Evolutionary conservation across 2,329 filamentous ascomycete genomes (phyloP).

Genomic region (Truncatella angustata): DNA sequence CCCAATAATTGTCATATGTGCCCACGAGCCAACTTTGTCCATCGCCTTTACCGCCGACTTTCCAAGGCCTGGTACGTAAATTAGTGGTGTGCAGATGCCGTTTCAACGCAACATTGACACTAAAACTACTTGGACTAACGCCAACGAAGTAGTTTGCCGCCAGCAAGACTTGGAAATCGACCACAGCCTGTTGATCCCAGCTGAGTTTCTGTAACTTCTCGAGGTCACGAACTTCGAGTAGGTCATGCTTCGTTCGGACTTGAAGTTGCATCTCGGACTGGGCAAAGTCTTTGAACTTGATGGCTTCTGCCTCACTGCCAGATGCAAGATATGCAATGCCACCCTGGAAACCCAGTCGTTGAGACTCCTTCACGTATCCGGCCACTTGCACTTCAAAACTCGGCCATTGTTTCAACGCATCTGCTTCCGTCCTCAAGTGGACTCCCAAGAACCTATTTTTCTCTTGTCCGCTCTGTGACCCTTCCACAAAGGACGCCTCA

Average conservation of each 20-base stretch:
- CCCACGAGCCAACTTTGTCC: conserved; percentile 40
- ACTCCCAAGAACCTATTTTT: conserved; percentile 32
- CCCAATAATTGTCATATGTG: conserved; percentile 41
- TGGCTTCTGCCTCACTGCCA: conserved; percentile 38
- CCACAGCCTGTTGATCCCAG: conserved; percentile 42
- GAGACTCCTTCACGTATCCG: conserved; percentile 34
- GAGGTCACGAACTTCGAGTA: conserved; percentile 26
- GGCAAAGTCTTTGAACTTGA: conserved; percentile 31
- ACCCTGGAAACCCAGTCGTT: conserved; percentile 28
- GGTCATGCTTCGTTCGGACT: conserved; percentile 36
- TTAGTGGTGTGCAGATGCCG: conserved; percentile 38
- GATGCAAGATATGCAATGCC: conserved; percentile 41
- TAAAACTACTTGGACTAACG: conserved; percentile 46
- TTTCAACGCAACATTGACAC: conserved; percentile 44
- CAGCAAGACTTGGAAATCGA: conserved; percentile 39
- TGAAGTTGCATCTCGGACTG: conserved; percentile 21
- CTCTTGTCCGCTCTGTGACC: conserved; percentile 12
- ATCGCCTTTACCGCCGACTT: conserved; percentile 36
- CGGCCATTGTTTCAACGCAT: conserved; percentile 43
- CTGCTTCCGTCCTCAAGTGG: conserved; percentile 44
- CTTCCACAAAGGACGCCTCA: conserved; percentile 23
- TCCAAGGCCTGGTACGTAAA: conserved; percentile 39
- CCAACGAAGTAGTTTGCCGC: conserved; percentile 38
- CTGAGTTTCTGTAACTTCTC: conserved; percentile 30
- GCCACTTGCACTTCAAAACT: conserved; percentile 37